A percentile compares a stretch with the other conserved stretches of the same genome.
phyloP scores from a whole-genome alignment of 306 rosid genomes.

The Heteromeles arbutifolia region DNA sequence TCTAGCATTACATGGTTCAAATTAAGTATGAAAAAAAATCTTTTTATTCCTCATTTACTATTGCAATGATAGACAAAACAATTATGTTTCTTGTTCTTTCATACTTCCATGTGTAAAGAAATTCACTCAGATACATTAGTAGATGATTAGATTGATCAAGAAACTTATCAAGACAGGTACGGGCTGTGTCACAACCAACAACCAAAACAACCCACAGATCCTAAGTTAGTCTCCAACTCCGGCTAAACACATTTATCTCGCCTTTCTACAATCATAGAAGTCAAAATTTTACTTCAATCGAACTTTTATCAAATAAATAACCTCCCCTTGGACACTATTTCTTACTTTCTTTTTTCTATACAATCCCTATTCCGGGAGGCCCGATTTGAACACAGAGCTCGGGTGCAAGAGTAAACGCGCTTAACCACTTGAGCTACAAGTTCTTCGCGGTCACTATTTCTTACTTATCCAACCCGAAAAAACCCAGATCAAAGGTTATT shows the following conservation, averaged over 20 bases:
- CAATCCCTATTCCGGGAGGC: no score
- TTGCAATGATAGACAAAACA: not conserved
- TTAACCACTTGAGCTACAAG: no score
- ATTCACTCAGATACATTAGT: not conserved
- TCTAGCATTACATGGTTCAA: constrained; percentile 12
- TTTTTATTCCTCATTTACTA: not conserved
- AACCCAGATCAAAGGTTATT: not conserved
- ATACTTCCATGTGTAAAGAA: not conserved
- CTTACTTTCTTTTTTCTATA: not conserved
- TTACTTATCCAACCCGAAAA: constrained; percentile 4
- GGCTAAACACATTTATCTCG: not conserved
- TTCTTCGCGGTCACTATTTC: not conserved
- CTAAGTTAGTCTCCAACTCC: not conserved
- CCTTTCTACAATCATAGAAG: not conserved
- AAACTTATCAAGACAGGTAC: not conserved
- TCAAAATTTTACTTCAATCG: not conserved
- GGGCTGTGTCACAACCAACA: not conserved
- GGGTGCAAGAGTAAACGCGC: no score
- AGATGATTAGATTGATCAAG: not conserved
- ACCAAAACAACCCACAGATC: not conserved
- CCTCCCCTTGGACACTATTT: not conserved
- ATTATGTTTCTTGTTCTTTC: not conserved
- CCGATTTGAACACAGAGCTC: no score
- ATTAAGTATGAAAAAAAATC: not conserved
- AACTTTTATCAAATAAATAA: not conserved